phyloP scores from a whole-genome alignment of 2,329 filamentous ascomycete genomes.

The Sphaceloma murrayae region DNA sequence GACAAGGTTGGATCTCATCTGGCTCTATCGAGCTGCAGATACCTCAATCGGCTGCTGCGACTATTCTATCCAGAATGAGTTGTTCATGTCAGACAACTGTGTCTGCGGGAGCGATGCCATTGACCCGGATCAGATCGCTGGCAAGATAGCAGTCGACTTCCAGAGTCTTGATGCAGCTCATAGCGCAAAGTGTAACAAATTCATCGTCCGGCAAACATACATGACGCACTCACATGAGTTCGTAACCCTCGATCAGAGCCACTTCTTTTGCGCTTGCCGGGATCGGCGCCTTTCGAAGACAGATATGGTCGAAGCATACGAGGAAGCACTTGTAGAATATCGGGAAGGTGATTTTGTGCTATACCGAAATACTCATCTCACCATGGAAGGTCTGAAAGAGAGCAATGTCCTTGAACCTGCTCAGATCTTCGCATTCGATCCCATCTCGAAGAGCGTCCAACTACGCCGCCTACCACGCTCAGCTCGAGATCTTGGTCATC shows the following conservation, averaged over 20 bases:
- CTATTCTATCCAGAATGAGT: conserved; percentile 62
- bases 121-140: conserved; percentile 46
- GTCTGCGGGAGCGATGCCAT: conserved; percentile 52
- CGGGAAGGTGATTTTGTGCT: conserved; percentile 53
- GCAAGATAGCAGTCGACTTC: conserved; percentile 48
- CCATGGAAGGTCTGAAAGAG: conserved; percentile 20
- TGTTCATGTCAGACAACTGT: conserved; percentile 70
- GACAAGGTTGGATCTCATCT: conserved; percentile 53
- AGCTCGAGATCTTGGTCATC: conserved; percentile 27
- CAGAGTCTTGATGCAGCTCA: conserved; percentile 43
- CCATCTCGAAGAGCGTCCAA: conserved; percentile 27
- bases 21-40: conserved; percentile 63
- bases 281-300: conserved; percentile 20
- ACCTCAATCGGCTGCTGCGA: conserved; percentile 58
- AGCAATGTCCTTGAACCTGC: conserved; percentile 48
- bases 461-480: conserved; percentile 47
- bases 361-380: conserved; percentile 22
- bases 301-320: too few relatives aligned
- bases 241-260: conserved; percentile 45
- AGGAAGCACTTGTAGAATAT: conserved; percentile 29
- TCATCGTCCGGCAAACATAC: conserved; percentile 65
- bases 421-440: conserved; percentile 42
- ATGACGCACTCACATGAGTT: conserved; percentile 48
- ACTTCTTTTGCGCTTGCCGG: conserved; percentile 43
- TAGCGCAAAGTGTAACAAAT: conserved; percentile 32